Percentiles rank a stretch among this genome's conserved stretches.
phyloP scores from a whole-genome alignment of 306 rosid genomes.

The Potentilla sterilis region DNA sequence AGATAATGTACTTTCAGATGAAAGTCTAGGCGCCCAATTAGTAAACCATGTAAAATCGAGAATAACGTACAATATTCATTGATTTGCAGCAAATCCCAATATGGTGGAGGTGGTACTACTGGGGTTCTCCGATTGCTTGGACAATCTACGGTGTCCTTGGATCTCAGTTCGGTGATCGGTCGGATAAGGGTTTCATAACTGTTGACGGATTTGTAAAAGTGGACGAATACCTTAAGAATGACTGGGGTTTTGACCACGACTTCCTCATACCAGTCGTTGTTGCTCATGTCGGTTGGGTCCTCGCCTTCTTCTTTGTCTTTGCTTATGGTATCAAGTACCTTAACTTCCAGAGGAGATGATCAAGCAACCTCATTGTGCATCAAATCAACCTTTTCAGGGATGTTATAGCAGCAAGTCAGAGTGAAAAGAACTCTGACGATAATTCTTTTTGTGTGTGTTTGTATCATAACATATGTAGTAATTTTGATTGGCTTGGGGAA shows the following conservation, averaged over 20 bases:
- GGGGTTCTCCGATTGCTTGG: conserved; percentile 36
- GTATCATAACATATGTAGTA: not conserved
- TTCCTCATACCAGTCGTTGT: conserved; percentile 28
- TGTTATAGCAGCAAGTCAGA: not conserved
- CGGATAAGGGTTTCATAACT: not conserved
- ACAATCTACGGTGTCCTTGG: conserved; percentile 30
- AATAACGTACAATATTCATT: too few species aligned
- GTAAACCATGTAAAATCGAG: too few species aligned
- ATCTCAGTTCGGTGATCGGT: conserved; percentile 27
- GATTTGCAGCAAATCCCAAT: conserved; percentile 32
- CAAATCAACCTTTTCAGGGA: not conserved
- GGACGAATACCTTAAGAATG: conserved; percentile 6
- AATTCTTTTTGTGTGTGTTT: not conserved
- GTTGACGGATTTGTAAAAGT: not conserved
- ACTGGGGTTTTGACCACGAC: conserved; percentile 30
- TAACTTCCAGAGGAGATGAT: conserved; percentile 32
- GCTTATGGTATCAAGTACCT: conserved; percentile 38
- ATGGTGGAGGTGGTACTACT: conserved; percentile 43
- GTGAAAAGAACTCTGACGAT: not conserved
- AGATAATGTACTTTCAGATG: too few species aligned
- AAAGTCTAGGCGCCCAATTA: too few species aligned
- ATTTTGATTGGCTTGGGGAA: not conserved
- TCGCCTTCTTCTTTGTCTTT: conserved; percentile 33
- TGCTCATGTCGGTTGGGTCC: conserved; percentile 37
- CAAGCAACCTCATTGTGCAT: conserved; percentile 4